Percentiles rank a stretch among this genome's conserved stretches.
These are phyloP conservation scores for Fusarium sarcochroum DNA, from an alignment of 2,329 filamentous ascomycete species.

Conservation along the genomic window DNA sequence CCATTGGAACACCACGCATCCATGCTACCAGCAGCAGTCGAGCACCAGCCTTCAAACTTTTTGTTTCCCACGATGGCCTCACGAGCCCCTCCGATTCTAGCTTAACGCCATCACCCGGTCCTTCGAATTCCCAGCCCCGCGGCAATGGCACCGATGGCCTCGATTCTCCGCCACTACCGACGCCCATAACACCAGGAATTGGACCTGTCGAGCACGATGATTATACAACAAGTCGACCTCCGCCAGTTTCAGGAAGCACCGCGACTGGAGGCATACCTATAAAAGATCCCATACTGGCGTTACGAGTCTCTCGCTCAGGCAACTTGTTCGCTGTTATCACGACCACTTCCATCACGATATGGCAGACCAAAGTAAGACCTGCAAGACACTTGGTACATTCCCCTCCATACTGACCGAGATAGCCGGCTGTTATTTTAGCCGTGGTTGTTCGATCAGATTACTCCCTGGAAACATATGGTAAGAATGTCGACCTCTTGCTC, in stretches of 20 bases:
- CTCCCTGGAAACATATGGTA: constrained; percentile 86
- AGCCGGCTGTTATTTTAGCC: constrained; percentile 92
- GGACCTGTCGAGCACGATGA: constrained; percentile 71
- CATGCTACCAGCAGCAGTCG: constrained; percentile 82
- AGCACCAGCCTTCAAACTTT: constrained; percentile 63
- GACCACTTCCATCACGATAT: constrained; percentile 86
- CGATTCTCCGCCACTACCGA: constrained; percentile 56
- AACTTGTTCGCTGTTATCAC: constrained; percentile 92
- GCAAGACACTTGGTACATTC: background rate
- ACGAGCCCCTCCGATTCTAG: constrained; percentile 52
- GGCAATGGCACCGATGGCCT: constrained; percentile 52
- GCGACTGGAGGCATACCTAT: constrained; percentile 56
- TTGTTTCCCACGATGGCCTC: constrained; percentile 74
- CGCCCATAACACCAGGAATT: constrained; percentile 70
- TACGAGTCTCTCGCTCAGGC: constrained; percentile 83
- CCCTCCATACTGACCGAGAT: constrained; percentile 29
- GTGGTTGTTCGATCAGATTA: constrained; percentile 84
- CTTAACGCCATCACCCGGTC: constrained; percentile 26
- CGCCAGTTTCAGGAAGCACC: constrained; percentile 48
- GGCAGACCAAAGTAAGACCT: constrained; percentile 89
- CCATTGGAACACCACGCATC: constrained; percentile 85
- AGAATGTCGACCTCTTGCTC: constrained; percentile 86
- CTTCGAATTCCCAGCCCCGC: constrained; percentile 42
- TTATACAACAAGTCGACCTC: constrained; percentile 43
- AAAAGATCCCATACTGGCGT: constrained; percentile 78